Evolutionary conservation across 1,139 yeast genomes (phyloP).

Genomic region (Geotrichum klebahnii): DNA sequence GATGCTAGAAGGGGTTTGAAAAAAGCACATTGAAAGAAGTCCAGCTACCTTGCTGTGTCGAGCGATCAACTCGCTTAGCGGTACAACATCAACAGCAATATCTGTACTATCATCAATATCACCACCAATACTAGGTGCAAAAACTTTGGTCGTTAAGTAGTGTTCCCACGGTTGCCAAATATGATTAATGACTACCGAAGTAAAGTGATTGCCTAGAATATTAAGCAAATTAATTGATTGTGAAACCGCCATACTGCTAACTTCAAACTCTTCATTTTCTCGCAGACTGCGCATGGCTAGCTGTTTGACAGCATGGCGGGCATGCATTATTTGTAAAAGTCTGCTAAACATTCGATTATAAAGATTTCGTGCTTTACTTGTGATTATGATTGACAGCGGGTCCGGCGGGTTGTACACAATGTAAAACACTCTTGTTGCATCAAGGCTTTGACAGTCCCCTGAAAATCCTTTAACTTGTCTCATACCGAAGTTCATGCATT

Average conservation of each 20-base stretch:
- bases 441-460: neutral
- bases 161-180: constrained; percentile 14
- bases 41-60: constrained; percentile 1
- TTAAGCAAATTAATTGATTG: constrained; percentile 6
- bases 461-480: neutral
- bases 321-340: constrained; percentile 11
- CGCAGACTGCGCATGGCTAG: neutral
- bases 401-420: constrained; percentile 17
- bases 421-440: constrained; percentile 12
- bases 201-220: constrained; percentile 2
- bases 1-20: neutral
- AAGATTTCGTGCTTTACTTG: neutral
- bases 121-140: neutral
- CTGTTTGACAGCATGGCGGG: constrained; percentile 8
- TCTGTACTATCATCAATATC: neutral
- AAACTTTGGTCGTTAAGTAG: constrained; percentile 3
- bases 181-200: constrained; percentile 5
- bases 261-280: neutral
- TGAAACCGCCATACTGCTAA: neutral
- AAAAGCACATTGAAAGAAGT: constrained; percentile 3
- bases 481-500: constrained; percentile 14
- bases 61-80: constrained; percentile 5
- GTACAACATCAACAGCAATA: too few species aligned
- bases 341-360: constrained; percentile 16
- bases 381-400: constrained; percentile 14